Base-by-base conservation (phyloP, 176 grass and related monocot genomes). In the Zoysia japonica region DNA sequence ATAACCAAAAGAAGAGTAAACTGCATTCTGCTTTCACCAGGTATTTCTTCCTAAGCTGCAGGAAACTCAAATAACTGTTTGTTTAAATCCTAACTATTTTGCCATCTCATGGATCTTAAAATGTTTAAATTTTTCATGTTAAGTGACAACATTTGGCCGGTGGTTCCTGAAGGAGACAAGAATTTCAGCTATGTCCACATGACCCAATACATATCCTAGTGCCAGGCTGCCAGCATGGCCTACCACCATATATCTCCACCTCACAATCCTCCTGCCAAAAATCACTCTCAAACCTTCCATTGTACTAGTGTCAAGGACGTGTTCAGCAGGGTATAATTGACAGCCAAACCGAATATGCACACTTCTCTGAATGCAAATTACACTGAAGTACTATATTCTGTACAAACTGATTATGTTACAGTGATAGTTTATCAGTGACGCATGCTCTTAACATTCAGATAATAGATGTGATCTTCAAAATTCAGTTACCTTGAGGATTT, bases 401-500 rank as follows among this genome's bases (percentile, higher is more conserved):
- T 41, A 54, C 57, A n/a, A 71, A 85, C 67, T 9, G 5, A 71
- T 51, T 19, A 72, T 65, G 56, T 44, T 37, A 78, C n/a, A 15
- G 9, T 42, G 20, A 71, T 59, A 39, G 60, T 38, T 50, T 59
- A 57, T 16, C 36, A 35, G 17, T 12, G 1, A 64, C 28, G 28
- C 28, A 28, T 65, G 51, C 57, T 78, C 74, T 35, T 37, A 49
- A 9, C 42, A 36, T 77, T 40, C 57, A 77, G 52, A 69, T 42
- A 45, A 38, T 13, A 41, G 62, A 49, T 40, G 71, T 72, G n/a
- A 14, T 38, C 61, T 62, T 45, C 37, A 60, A 49, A 70, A 71
- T 38, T 45, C 55, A 51, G 47, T 89, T 84, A 97, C 94, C 94
- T 97, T 97, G 47, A 93, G 79, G 65, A 97, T 91, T 69, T 93